phyloP scores from a whole-genome alignment of 768 basidiomycete genomes.

The Pleurotus ostreatus region DNA sequence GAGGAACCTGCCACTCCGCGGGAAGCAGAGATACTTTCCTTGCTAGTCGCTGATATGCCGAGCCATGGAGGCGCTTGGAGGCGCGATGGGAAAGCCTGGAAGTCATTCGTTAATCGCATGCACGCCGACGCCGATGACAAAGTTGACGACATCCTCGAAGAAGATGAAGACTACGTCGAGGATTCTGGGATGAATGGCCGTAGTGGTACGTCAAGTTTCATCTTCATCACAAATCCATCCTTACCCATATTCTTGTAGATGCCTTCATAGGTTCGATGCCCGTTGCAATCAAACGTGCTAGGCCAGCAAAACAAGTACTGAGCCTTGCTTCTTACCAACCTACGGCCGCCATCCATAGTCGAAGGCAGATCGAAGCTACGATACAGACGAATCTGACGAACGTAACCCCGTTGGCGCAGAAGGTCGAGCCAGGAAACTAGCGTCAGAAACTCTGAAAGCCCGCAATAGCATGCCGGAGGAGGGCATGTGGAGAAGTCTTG shows the following conservation, averaged over 20 bases:
- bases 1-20: conserved; percentile 15
- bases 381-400: conserved; percentile 19
- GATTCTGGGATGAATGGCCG: no score
- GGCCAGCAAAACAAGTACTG: conserved; percentile 31
- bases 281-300: conserved; percentile 48
- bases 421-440: conserved; percentile 51
- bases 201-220: no score
- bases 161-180: conserved; percentile 19
- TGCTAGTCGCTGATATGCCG: conserved; percentile 66
- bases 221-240: background rate
- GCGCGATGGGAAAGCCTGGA: conserved; percentile 61
- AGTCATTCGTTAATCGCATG: conserved; percentile 43
- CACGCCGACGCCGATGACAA: conserved; percentile 17
- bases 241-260: background rate
- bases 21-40: conserved; percentile 51
- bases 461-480: conserved; percentile 63
- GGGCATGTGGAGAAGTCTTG: conserved; percentile 83
- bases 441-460: conserved; percentile 66
- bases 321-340: conserved; percentile 59
- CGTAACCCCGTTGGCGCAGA: conserved; percentile 21
- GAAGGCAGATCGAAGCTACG: conserved; percentile 41
- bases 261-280: conserved; percentile 49
- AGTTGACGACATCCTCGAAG: conserved; percentile 23
- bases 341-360: conserved; percentile 35
- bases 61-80: conserved; percentile 71